Evolutionary conservation across 2,329 filamentous ascomycete genomes (phyloP), one percentile per base, ranked within the genome.

Genomic region (Zopfia rhizophila): DNA sequence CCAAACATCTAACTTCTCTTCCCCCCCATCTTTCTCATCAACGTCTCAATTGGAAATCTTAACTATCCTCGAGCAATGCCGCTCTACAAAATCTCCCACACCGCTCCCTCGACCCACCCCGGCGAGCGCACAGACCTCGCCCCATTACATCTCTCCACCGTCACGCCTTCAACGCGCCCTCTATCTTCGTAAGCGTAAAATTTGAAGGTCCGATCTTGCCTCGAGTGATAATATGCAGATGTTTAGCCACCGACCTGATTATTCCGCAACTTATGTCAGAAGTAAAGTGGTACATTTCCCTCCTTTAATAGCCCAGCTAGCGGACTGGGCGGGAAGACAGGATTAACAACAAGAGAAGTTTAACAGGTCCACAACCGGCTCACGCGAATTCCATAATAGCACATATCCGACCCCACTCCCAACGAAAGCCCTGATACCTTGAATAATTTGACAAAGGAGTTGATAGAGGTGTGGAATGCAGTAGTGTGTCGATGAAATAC

Each of bases 111-210:
- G 7, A 59, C 73, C 10, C 64, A 59, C 27, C 12, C 47, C 4
- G 30, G 51, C 7, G 75, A 78, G 62, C 60, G 70, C 35, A 60
- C 72, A 17, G 56, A 68, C 5, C 61, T 78, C 21, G 75, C 76
- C 6, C 61, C 7, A 71, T 78, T 21, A 78, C 76, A 8, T 51
- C 54, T 7, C 70, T 77, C 24, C 75, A 78, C 60, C 63, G 68
- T 45, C 66, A 49, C 5, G 65, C 68, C 39, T 78, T 78, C 68
- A 66, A 62, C 30, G 70, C 74, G 0, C 74, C 75, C 0, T 66
- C 62, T 3, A 56, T 74, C 17, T 78, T 79, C 61, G 75, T 78
- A 36, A 75, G 78, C 48, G 66, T 78, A 11, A 56, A 61, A 12
- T 77, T 75, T 56, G 66, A 57, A 14, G 63, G 73, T 44, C 38